Base-by-base conservation (phyloP, 805 yeast species). In the Yamadazyma sp. region DNA sequence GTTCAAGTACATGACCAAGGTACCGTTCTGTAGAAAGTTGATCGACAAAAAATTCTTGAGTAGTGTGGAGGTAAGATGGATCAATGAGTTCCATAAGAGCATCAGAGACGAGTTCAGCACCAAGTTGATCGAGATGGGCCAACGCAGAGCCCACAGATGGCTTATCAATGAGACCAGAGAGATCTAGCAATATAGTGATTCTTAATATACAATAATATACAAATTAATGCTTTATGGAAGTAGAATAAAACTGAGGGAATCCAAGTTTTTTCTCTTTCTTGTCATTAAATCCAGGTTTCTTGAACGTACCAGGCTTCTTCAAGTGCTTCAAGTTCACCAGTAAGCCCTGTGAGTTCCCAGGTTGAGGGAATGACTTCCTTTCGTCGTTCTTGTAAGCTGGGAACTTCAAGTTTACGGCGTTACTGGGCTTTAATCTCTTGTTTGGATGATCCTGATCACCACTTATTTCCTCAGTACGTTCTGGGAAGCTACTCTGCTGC, bases 141-240 rank as follows among this genome's bases (percentile, higher is more conserved):
- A 80, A 41, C 66, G 69, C n/a, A 58, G 75, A 15, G 83, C 90
- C 0, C 70, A 70, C 47, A 67, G 67, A 28, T 91, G 96, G 95
- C 66, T 91, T 32, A 59, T 74, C 48, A 74, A 73, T 44, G 95
- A 88, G 59, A 80, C 88, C 4, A 53, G 50, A 31, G 71, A 72
- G 10, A 15, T 31, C 17, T 21, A 12, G 27, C 10, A 12, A 21
- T 35, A 19, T 12, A 17, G 10, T 24, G 14, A 12, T 32, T 40
- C 5, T 9, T 35, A 43, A 27, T 35, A 40, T 37, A 40, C 37
- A 32, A 10, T 37, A 36, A 13, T 40, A 40, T 37, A 40, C 43
- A 40, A 24, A 16, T 20, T 32, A 28, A 8, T 35, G 39, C 22
- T 33, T 44, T n/a, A 53, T 50, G 6, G 56, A 46, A n/a, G 59